Evolutionary conservation across 2,329 filamentous ascomycete genomes (phyloP), one percentile per base, ranked within the genome.

Genomic region (Arthrobotrys conoides): DNA sequence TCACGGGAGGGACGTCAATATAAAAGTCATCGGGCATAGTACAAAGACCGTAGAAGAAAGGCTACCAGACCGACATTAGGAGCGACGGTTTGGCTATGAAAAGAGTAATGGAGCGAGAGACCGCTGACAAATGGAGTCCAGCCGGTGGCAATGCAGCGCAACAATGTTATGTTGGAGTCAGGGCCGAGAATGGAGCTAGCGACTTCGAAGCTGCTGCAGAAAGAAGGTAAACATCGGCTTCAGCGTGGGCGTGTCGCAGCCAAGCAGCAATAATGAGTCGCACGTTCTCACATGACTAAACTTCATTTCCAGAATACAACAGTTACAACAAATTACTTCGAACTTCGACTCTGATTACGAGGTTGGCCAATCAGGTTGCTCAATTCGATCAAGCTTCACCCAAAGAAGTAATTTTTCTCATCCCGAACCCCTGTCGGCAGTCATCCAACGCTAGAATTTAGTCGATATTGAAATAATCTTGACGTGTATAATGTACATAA

Each of bases 21-120:
- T 78, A 78, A 69, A 78, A 78, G 63, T 78, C 75, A 78, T 78
- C 38, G 75, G 75, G 75, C 75, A 78, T 78, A 78, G 68, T 78
- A 67, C 68, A 65, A 10, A n/a, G 64, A 24, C n/a, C 48, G 20
- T 59, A 20, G 22, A 30, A 30, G 38, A 48, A 24, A 72, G 46
- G 49, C 51, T 64, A 65, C 27, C 44, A 46, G 41, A 49, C 57
- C 61, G 70, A 71, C 48, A 63, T 64, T 8, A 12, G n/a, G 46
- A 49, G 48, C 38, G 18, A 46, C 44, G 33, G 44, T 49, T 20
- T 5, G 16, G 36, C 27, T 24, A 41, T 12, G 20, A 41, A 38
- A 8, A 18, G 51, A 48, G 46, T 65, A 20, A 27, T 51, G 30
- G 59, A 69, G 49, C 12, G 41, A 41, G 16, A 33, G 18, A 30